A percentile compares a stretch with the other conserved stretches of the same genome.
Evolutionary conservation across 1,284 basidiomycete genomes (phyloP).

Genomic region (Bondarzewia mesenterica): DNA sequence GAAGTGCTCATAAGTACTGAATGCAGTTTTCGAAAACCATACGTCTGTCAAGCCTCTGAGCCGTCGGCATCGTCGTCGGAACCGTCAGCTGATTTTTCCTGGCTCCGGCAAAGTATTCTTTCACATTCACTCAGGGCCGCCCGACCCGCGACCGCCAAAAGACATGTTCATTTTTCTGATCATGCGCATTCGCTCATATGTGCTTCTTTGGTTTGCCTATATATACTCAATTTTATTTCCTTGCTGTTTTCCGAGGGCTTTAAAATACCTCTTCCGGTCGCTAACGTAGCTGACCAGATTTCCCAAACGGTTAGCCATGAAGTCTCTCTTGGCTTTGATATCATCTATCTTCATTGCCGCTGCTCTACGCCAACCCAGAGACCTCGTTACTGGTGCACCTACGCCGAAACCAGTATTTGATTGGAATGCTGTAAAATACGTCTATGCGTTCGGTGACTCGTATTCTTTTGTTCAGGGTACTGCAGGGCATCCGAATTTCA

Average conservation of each 20-base stretch:
- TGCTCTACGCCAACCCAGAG: background rate
- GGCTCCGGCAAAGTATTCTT: background rate
- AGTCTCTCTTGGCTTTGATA: no score
- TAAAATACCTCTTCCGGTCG: no score
- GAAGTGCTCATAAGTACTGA: no score
- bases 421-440: constrained; percentile 32
- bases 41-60: no score
- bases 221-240: no score
- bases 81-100: background rate
- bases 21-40: no score
- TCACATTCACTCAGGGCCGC: background rate
- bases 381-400: background rate
- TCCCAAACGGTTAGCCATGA: no score
- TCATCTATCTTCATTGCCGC: background rate
- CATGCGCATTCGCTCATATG: background rate
- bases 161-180: background rate
- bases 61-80: no score
- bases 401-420: constrained; percentile 18
- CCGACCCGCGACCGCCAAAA: background rate
- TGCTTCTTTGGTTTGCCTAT: no score
- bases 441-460: constrained; percentile 47
- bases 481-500: constrained; percentile 38
- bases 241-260: no score
- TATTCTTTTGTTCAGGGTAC: constrained; percentile 50
- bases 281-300: no score